Conservation (phyloP, 345 rosid species). For the Chamaenerion angustifolium region DNA sequence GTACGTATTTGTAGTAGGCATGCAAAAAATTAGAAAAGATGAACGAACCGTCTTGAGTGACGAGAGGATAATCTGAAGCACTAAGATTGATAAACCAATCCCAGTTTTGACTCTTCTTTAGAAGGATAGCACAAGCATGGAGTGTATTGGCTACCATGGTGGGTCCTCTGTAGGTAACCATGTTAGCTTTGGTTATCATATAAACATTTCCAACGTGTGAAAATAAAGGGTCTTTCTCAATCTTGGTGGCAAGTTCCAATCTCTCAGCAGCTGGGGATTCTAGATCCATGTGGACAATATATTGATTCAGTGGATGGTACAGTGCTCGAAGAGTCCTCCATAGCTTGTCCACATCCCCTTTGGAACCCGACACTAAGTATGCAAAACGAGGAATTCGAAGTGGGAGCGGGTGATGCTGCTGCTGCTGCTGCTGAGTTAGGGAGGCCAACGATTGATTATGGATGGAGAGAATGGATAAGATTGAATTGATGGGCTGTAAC, state of each 20-base stretch:
- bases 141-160: constrained; percentile 90
- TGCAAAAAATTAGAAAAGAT: no score
- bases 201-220: constrained; percentile 52
- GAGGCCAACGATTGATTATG: background rate
- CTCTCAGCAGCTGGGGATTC: constrained; percentile 68
- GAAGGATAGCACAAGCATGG: constrained; percentile 82
- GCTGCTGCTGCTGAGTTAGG: constrained; percentile 14
- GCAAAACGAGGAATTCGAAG: constrained; percentile 64
- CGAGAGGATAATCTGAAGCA: constrained; percentile 90
- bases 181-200: constrained; percentile 65
- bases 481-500: constrained; percentile 38
- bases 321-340: constrained; percentile 78
- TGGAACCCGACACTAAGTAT: constrained; percentile 73
- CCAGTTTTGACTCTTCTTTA: constrained; percentile 60
- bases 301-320: constrained; percentile 71
- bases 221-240: constrained; percentile 56
- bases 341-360: constrained; percentile 72
- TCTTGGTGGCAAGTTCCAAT: constrained; percentile 44
- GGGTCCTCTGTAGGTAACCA: constrained; percentile 87
- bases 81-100: constrained; percentile 98
- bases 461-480: constrained; percentile 51
- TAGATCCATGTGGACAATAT: constrained; percentile 78
- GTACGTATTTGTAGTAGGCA: no score
- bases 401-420: constrained; percentile 21
- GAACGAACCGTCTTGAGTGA: constrained; percentile 78